Percentiles rank a stretch among this genome's conserved stretches.
phyloP scores from a whole-genome alignment of 768 basidiomycete genomes.

The Thelephora ganbajun region DNA sequence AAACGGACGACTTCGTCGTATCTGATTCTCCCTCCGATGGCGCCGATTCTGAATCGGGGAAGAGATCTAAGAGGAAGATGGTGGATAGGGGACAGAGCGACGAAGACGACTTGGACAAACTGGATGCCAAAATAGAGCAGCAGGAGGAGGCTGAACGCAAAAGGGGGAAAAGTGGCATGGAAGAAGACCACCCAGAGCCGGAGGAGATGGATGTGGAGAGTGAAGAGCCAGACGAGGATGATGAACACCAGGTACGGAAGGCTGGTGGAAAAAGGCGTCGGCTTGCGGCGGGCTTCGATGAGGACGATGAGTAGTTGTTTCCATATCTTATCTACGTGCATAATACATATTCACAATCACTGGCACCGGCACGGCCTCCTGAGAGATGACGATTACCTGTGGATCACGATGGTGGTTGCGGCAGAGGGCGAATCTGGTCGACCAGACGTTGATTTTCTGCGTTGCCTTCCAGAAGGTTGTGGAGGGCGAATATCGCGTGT shows the following conservation, averaged over 20 bases:
- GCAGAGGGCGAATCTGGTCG: conserved; percentile 51
- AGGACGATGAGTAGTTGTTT: conserved; percentile 31
- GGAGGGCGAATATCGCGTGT: conserved; percentile 78
- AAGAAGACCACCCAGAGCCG: conserved; percentile 19
- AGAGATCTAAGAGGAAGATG: conserved; percentile 13
- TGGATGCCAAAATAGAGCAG: conserved; percentile 54
- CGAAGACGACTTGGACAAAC: conserved; percentile 54
- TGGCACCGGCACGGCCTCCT: conserved; percentile 1
- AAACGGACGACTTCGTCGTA: conserved; percentile 77
- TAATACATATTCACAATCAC: not conserved
- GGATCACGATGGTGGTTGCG: conserved; percentile 24
- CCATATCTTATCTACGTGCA: too few species aligned
- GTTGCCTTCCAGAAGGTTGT: conserved; percentile 67
- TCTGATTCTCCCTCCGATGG: conserved; percentile 64
- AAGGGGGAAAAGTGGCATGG: conserved; percentile 15
- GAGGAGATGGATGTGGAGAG: conserved; percentile 62
- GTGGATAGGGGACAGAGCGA: conserved; percentile 28
- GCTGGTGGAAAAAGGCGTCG: conserved; percentile 40
- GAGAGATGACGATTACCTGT: too few species aligned
- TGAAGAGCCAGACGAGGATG: conserved; percentile 40
- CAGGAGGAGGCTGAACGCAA: conserved; percentile 39
- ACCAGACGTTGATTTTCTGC: conserved; percentile 70
- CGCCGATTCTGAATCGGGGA: conserved; percentile 20
- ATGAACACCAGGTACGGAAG: conserved; percentile 56
- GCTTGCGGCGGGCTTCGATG: conserved; percentile 41